These are phyloP conservation scores for Umbilicaria muhlenbergii DNA, from an alignment of 495 filamentous ascomycete species.

Conservation along the genomic window DNA sequence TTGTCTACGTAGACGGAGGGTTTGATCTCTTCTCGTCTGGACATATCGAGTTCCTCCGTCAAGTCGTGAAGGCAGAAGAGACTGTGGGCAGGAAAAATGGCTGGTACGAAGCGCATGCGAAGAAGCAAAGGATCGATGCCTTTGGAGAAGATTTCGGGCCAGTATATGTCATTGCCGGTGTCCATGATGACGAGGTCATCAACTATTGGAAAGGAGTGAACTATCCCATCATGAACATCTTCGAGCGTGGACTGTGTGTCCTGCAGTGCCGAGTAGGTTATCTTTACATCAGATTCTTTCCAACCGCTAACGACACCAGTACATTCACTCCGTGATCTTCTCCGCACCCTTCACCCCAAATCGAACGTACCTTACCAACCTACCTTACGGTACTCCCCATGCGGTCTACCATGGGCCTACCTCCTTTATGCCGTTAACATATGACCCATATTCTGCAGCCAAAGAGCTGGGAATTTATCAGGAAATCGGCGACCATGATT, in stretches of 20 bases:
- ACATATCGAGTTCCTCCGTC: slow-evolving; percentile 83
- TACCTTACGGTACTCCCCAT: slow-evolving; percentile 61
- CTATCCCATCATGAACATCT: slow-evolving; percentile 99
- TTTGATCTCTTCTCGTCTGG: slow-evolving; percentile 96
- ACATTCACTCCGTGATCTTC: slow-evolving; percentile 74
- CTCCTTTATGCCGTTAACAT: slow-evolving; percentile 70
- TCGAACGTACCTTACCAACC: slow-evolving; percentile 50
- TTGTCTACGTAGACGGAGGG: slow-evolving; percentile 91
- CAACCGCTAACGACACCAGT: slow-evolving; percentile 34
- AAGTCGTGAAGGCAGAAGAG: slow-evolving; percentile 57
- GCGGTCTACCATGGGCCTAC: slow-evolving; percentile 93
- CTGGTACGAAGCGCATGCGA: slow-evolving; percentile 54
- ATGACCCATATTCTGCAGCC: slow-evolving; percentile 71
- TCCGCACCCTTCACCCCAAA: slow-evolving; percentile 77
- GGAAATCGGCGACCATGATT: slow-evolving; percentile 57
- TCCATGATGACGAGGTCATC: slow-evolving; percentile 89
- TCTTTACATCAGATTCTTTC: not conserved
- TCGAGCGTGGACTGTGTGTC: slow-evolving; percentile 88
- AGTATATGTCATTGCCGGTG: slow-evolving; percentile 73
- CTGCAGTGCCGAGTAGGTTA: slow-evolving; percentile 71
- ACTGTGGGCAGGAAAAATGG: slow-evolving; percentile 43
- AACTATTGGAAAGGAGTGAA: slow-evolving; percentile 94
- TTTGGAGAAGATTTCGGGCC: slow-evolving; percentile 56
- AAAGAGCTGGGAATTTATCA: slow-evolving; percentile 67
- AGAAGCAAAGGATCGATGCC: slow-evolving; percentile 42